Conservation (phyloP, 73 alveolate genomes). For the Paramecium bursaria region DNA sequence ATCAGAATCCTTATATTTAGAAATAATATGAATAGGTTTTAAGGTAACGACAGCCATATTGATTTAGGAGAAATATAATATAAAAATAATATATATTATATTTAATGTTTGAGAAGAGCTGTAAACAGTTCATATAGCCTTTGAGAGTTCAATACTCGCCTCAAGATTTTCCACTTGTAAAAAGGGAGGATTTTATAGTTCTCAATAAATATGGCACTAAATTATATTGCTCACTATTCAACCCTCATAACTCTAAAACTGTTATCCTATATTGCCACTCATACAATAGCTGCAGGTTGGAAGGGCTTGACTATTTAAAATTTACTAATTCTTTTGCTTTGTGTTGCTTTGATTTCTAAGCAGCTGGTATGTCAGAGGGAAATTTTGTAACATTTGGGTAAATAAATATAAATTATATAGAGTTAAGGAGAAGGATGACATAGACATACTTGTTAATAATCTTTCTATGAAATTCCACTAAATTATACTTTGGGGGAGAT, state of each 20-base stretch:
- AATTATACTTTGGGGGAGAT: slow-evolving; percentile 50
- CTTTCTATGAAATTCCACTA: neutral
- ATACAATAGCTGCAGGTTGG: slow-evolving; percentile 46
- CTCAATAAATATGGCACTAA: too few species aligned
- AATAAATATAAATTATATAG: neutral
- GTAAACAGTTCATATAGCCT: too few species aligned
- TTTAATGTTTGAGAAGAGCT: too few species aligned
- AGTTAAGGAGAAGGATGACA: slow-evolving; percentile 20
- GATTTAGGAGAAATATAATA: neutral
- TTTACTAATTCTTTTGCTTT: neutral
- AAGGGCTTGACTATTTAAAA: neutral
- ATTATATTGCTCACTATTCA: too few species aligned
- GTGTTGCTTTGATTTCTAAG: slow-evolving; percentile 53
- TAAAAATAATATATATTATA: too few species aligned
- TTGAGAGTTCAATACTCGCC: too few species aligned
- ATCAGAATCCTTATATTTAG: slow-evolving; percentile 42
- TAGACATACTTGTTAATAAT: neutral
- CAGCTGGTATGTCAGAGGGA: slow-evolving; percentile 48
- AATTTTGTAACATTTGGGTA: slow-evolving; percentile 55
- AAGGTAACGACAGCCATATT: slow-evolving; percentile 56
- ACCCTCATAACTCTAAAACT: neutral
- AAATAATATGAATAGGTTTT: slow-evolving; percentile 25
- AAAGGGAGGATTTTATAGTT: too few species aligned
- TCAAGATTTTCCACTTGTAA: too few species aligned
- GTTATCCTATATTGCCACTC: slow-evolving; percentile 15